A percentile compares a stretch with the other conserved stretches of the same genome.
Conservation (phyloP, 768 basidiomycete species). For the Termitomyces sp. region DNA sequence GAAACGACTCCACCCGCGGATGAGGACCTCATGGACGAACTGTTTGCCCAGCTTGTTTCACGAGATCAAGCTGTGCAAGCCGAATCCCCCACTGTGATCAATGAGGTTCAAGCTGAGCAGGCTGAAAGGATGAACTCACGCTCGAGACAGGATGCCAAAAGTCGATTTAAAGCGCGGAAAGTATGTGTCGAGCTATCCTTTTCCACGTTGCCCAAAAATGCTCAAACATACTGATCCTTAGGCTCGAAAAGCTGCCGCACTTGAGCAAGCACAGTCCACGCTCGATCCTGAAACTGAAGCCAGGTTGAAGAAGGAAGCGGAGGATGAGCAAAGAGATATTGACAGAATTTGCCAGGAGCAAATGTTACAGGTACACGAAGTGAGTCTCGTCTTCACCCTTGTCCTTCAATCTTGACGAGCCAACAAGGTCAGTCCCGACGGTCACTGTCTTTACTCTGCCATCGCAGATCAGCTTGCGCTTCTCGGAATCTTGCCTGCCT, state of each 20-base stretch:
- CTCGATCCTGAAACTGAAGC: constrained; percentile 61
- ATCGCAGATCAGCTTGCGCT: constrained; percentile 86
- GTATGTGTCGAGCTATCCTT: constrained; percentile 31
- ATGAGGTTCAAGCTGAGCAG: constrained; percentile 43
- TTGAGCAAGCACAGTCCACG: constrained; percentile 51
- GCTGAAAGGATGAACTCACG: constrained; percentile 29
- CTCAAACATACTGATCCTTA: constrained; percentile 24
- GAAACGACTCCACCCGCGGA: constrained; percentile 40
- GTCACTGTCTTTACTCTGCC: constrained; percentile 94
- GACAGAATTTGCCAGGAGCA: constrained; percentile 61
- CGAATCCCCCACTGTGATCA: constrained; percentile 48
- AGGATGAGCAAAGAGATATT: constrained; percentile 67
- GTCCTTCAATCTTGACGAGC: background rate
- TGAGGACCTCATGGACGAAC: constrained; percentile 68
- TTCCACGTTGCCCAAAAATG: background rate
- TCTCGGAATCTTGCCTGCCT: constrained; percentile 61
- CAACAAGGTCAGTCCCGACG: constrained; percentile 84
- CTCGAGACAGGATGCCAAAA: constrained; percentile 57
- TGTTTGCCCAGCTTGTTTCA: constrained; percentile 75
- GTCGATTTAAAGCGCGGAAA: constrained; percentile 70
- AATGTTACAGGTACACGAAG: constrained; percentile 67
- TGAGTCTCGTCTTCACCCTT: constrained; percentile 23
- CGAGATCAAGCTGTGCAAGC: constrained; percentile 48
- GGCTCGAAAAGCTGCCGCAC: constrained; percentile 71
- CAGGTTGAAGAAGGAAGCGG: constrained; percentile 59